Percentiles rank a stretch among this genome's conserved stretches.
phyloP scores from a whole-genome alignment of 352 stramenopile species.

The Phytophthora foliorum region DNA sequence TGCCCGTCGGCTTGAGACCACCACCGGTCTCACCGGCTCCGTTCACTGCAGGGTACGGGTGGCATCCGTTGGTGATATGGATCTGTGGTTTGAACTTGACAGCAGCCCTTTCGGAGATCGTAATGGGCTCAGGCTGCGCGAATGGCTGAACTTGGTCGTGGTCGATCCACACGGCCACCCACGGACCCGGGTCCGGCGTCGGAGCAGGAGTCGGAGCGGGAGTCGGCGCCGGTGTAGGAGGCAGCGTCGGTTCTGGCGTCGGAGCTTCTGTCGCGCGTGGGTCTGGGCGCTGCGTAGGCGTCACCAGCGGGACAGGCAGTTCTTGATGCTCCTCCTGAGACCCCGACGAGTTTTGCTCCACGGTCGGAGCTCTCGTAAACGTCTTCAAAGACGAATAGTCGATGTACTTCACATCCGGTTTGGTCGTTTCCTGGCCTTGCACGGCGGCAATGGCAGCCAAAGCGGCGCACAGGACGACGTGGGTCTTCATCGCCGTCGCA shows the following conservation, averaged over 20 bases:
- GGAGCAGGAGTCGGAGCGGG: slow-evolving; percentile 11
- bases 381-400: slow-evolving; percentile 27
- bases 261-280: slow-evolving; percentile 15
- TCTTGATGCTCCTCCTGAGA: slow-evolving; percentile 3
- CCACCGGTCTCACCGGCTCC: slow-evolving; percentile 14
- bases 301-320: neutral
- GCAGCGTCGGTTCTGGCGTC: neutral
- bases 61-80: slow-evolving; percentile 28
- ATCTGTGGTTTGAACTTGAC: slow-evolving; percentile 30
- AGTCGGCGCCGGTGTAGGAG: slow-evolving; percentile 2
- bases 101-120: slow-evolving; percentile 21
- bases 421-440: slow-evolving; percentile 19
- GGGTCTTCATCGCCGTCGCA: slow-evolving; percentile 17
- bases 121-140: slow-evolving; percentile 18
- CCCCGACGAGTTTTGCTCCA: neutral
- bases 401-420: slow-evolving; percentile 30
- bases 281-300: neutral
- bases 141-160: slow-evolving; percentile 29
- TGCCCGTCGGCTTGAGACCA: slow-evolving; percentile 23
- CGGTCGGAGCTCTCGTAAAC: slow-evolving; percentile 17
- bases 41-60: slow-evolving; percentile 29
- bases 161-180: slow-evolving; percentile 12
- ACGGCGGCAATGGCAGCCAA: slow-evolving; percentile 13
- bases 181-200: slow-evolving; percentile 14
- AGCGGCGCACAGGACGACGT: neutral